phyloP scores from a whole-genome alignment of 2,329 filamentous ascomycete species.

The Byssothecium circinans region DNA sequence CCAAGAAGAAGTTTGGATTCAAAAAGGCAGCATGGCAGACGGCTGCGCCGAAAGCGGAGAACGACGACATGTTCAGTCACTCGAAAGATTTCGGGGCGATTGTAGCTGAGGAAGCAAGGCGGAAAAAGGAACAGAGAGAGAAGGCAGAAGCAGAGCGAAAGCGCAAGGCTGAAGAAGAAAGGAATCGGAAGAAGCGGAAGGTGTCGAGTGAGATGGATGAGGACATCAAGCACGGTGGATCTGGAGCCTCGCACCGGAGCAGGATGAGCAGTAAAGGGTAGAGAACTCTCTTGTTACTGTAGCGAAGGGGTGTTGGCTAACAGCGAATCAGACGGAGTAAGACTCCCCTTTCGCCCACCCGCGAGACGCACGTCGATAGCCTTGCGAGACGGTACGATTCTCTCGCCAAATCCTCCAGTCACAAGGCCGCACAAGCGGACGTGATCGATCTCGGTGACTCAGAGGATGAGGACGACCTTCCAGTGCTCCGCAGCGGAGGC shows the following conservation, averaged over 20 bases:
- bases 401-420: slow-evolving; percentile 22
- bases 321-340: slow-evolving; percentile 22
- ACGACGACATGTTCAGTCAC: slow-evolving; percentile 48
- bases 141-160: slow-evolving; percentile 27
- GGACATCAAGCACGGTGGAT: slow-evolving; percentile 8
- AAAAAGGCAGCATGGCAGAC: slow-evolving; percentile 57
- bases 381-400: slow-evolving; percentile 35
- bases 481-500: slow-evolving; percentile 5
- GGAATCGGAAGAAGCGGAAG: slow-evolving; percentile 30
- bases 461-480: slow-evolving; percentile 20
- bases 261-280: slow-evolving; percentile 21
- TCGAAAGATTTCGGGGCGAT: slow-evolving; percentile 44
- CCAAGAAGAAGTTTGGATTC: slow-evolving; percentile 55
- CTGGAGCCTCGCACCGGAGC: slow-evolving; percentile 11
- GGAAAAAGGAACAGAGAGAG: slow-evolving; percentile 30
- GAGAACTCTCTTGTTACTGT: slow-evolving; percentile 1
- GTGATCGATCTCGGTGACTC: slow-evolving; percentile 31
- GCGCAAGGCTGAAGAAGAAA: slow-evolving; percentile 25
- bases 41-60: slow-evolving; percentile 38
- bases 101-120: slow-evolving; percentile 42
- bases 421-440: slow-evolving; percentile 5
- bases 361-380: slow-evolving; percentile 17
- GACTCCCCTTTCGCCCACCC: slow-evolving; percentile 27
- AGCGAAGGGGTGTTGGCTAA: slow-evolving; percentile 4
- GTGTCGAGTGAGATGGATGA: slow-evolving; percentile 22